Evolutionary conservation across 192 early-diverging fungal genomes (phyloP).

Genomic region (Pilobolus umbonatus): DNA sequence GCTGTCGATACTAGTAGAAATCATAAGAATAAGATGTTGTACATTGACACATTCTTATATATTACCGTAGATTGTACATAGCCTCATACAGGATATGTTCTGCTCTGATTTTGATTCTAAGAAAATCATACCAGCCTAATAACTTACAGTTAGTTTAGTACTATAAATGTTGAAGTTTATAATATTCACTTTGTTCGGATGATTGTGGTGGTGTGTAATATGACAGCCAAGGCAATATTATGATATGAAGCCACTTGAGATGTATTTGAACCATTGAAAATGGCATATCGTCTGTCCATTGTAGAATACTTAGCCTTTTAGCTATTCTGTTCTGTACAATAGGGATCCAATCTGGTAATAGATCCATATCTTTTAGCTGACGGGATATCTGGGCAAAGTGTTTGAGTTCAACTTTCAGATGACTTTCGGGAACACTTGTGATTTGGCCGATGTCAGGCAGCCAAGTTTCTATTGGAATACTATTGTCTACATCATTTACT

Average conservation of each 20-base stretch:
- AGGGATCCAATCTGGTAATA: background rate
- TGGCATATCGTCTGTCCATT: constrained; percentile 1
- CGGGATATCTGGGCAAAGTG: no score
- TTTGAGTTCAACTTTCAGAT: no score
- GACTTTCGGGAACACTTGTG: no score
- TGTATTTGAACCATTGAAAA: background rate
- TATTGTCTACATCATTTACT: background rate
- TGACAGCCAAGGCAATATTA: constrained; percentile 19
- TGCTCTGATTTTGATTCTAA: constrained; percentile 13
- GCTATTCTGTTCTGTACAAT: constrained; percentile 1
- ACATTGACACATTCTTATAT: no score
- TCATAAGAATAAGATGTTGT: background rate
- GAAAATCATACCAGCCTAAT: constrained; percentile 3
- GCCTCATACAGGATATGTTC: constrained; percentile 13
- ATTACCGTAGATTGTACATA: constrained; percentile 12
- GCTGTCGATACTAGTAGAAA: background rate
- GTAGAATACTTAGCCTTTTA: background rate
- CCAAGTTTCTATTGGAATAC: background rate
- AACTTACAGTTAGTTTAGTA: no score
- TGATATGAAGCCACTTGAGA: constrained; percentile 4
- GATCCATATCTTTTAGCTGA: no score
- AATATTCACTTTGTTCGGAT: no score
- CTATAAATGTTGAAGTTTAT: no score
- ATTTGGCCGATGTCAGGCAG: no score
- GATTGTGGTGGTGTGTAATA: background rate